Evolutionary conservation across 306 rosid genomes (phyloP), one percentile per base, ranked within the genome.

Genomic region (Inga leiocalycina): DNA sequence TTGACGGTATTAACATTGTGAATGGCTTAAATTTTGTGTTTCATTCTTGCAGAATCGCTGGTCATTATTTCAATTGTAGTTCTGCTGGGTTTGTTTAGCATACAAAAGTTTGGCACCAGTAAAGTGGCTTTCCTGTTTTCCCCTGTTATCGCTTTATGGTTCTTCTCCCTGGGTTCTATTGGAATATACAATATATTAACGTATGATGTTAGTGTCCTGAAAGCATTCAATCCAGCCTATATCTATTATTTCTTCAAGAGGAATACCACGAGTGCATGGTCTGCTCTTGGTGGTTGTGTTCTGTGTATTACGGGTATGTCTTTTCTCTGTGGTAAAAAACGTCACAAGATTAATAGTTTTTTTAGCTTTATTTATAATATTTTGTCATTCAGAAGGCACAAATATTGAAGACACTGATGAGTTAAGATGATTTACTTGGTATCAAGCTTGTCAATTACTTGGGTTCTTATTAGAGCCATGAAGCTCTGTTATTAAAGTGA

Each of bases 201-300:
- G 70, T 30, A 91, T 82, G 94, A 94, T 87, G 61, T 89, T 61
- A 87, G 89, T 1, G 97, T 93, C 82, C 75, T 96, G 81, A 92
- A 87, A 90, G 99, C 99, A 76, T 71, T 96, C 89, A 94, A 96
- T 92, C 98, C 99, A 1, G 91, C 88, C 81, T 93, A 96, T 88
- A 88, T 96, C 81, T 96, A 89, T 86, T 90, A 81, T 51, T 96
- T 96, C 97, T 93, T 96, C 92, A 88, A 91, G 89, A 92, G 82
- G 81, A 88, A 96, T 78, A 83, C 87, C 73, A 86, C 32, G 67
- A 66, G 64, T 43, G 99, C 97, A 10, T 93, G 99, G 99, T 92
- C 95, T 79, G 93, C 98, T 76, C 98, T 96, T 72, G 99, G 99
- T 77, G 99, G 99, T 84, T 96, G 99, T 86, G 96, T 96, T 85